Evolutionary conservation across 768 basidiomycete species (phyloP).

Genomic region (Favolaschia claudopus): DNA sequence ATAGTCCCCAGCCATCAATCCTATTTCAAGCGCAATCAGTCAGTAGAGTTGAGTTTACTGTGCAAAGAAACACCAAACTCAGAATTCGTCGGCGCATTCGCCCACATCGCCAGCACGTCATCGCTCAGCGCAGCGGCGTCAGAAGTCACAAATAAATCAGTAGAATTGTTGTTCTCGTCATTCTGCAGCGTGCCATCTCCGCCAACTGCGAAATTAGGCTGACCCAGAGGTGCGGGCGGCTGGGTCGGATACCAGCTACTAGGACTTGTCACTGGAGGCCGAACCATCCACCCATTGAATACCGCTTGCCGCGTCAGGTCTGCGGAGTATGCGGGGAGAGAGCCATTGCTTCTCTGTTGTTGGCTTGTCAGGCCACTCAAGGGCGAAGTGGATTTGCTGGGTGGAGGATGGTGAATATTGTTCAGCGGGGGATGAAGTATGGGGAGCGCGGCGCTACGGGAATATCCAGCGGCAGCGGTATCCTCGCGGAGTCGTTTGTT

Average conservation of each 20-base stretch:
- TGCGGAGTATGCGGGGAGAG: conserved; percentile 16
- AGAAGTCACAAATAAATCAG: background rate
- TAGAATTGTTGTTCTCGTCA: background rate
- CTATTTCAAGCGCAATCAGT: background rate
- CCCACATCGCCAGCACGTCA: conserved; percentile 15
- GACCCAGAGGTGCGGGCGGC: conserved; percentile 8
- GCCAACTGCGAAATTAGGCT: conserved; percentile 6
- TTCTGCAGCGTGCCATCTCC: no score
- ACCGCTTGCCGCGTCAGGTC: conserved; percentile 15
- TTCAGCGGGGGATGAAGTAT: background rate
- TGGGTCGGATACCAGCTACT: conserved; percentile 18
- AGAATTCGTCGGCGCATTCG: conserved; percentile 15
- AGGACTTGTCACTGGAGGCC: background rate
- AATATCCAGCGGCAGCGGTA: background rate
- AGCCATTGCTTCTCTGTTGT: no score
- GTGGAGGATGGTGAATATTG: background rate
- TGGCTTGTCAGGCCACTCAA: background rate
- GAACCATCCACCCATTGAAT: background rate
- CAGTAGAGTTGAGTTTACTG: background rate
- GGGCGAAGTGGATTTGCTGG: background rate
- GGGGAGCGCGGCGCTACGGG: background rate
- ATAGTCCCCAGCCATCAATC: conserved; percentile 10
- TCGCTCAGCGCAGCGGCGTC: background rate
- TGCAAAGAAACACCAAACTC: conserved; percentile 7
- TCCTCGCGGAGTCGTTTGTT: background rate